These are phyloP conservation scores for Teunomyces aglyptinius DNA, from an alignment of 805 yeast genomes.

Conservation along the genomic window DNA sequence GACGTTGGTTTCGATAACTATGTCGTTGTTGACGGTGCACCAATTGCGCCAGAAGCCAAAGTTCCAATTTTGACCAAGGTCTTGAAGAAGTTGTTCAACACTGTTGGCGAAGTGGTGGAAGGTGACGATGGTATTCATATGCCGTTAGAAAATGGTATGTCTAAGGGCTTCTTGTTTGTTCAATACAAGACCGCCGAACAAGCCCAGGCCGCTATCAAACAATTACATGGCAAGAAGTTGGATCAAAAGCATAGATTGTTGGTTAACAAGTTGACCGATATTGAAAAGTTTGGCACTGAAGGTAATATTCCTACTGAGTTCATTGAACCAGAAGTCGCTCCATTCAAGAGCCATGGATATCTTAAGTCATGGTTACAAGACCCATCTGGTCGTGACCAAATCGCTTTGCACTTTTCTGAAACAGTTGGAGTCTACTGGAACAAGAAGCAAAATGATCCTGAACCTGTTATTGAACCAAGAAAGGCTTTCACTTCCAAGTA, in stretches of 20 bases:
- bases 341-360: conserved; percentile 73
- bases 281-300: conserved; percentile 71
- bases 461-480: conserved; percentile 74
- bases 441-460: conserved; percentile 68
- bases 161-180: conserved; percentile 84
- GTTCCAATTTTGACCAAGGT: conserved; percentile 82
- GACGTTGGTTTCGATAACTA: conserved; percentile 66
- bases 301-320: conserved; percentile 62
- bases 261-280: conserved; percentile 78
- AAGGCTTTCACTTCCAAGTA: conserved; percentile 84
- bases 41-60: conserved; percentile 89
- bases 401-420: conserved; percentile 74
- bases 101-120: conserved; percentile 68
- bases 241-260: conserved; percentile 90
- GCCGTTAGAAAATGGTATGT: conserved; percentile 76
- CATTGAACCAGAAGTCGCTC: conserved; percentile 69
- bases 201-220: conserved; percentile 77
- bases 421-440: conserved; percentile 86
- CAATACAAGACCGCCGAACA: conserved; percentile 67
- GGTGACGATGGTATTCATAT: conserved; percentile 68
- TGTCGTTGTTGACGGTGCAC: conserved; percentile 92
- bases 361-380: conserved; percentile 91
- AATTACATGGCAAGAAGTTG: conserved; percentile 82
- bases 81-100: conserved; percentile 71
- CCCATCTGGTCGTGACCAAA: conserved; percentile 85